These are phyloP conservation scores for Funneliformis caledonium DNA, from an alignment of 371 early-diverging fungal genomes.

Conservation along the genomic window DNA sequence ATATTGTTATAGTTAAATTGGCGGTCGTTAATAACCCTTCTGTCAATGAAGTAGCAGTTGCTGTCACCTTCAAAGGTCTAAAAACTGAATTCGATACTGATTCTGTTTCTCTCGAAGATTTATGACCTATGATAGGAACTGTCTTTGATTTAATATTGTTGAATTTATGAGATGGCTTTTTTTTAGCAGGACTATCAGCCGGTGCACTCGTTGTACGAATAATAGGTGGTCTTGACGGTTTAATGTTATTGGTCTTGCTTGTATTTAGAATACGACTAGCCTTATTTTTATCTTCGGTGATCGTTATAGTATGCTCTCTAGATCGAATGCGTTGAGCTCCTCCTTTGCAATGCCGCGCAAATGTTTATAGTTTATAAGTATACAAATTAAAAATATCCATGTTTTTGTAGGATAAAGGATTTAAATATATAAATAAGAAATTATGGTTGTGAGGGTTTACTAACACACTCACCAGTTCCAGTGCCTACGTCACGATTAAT, in stretches of 20 bases:
- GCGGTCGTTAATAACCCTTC: constrained; percentile 6
- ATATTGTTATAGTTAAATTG: constrained; percentile 1
- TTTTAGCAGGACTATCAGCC: background rate
- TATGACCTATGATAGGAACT: background rate
- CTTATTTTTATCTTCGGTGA: constrained; percentile 29
- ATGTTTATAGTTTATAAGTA: background rate
- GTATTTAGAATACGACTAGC: constrained; percentile 25
- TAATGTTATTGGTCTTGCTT: background rate
- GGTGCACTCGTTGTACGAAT: constrained; percentile 8
- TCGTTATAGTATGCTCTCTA: constrained; percentile 2
- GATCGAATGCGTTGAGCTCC: constrained; percentile 25
- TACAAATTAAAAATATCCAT: background rate
- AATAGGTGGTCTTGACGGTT: background rate
- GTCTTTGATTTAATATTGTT: background rate
- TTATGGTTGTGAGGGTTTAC: background rate
- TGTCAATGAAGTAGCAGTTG: background rate
- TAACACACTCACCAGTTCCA: constrained; percentile 19
- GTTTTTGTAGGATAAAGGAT: background rate
- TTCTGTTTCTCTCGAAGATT: background rate
- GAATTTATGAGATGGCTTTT: background rate
- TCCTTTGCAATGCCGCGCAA: background rate
- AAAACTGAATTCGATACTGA: background rate
- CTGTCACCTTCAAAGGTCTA: constrained; percentile 17
- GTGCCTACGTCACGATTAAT: constrained; percentile 5
- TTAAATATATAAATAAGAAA: background rate